These are phyloP conservation scores for Dunaliella sp. DNA, from an alignment of 139 green algal species.

Conservation along the genomic window DNA sequence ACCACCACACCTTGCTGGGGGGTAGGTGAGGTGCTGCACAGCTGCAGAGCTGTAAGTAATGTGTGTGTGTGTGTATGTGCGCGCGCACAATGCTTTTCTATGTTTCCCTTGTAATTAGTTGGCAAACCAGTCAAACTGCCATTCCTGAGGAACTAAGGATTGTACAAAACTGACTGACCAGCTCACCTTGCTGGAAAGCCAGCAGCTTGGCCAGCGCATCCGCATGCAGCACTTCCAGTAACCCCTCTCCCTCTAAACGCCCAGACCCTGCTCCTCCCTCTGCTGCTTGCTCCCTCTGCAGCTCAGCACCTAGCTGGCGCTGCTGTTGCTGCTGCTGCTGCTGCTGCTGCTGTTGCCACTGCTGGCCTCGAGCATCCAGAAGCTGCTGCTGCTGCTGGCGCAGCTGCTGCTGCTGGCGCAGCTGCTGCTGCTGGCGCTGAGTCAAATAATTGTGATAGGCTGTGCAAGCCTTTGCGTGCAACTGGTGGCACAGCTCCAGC, in stretches of 20 bases:
- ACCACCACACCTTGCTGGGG: too few species aligned
- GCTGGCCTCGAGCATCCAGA: neutral
- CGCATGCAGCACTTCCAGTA: neutral
- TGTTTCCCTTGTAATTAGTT: too few species aligned
- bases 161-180: too few species aligned
- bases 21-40: too few species aligned
- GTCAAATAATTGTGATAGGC: neutral
- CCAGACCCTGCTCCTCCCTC: neutral
- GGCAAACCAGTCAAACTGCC: too few species aligned
- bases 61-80: too few species aligned
- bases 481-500: constrained; percentile 25
- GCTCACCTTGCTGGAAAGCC: constrained; percentile 24
- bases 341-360: neutral
- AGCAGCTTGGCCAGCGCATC: constrained; percentile 19
- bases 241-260: neutral
- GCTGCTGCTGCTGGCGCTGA: neutral
- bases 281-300: too few species aligned
- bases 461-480: constrained; percentile 20
- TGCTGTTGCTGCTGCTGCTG: neutral
- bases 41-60: too few species aligned
- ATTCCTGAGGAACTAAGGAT: too few species aligned
- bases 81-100: too few species aligned
- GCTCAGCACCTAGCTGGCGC: neutral
- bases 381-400: constrained; percentile 3
- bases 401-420: neutral